A percentile compares a stretch with the other conserved stretches of the same genome.
Conservation (phyloP, 2,329 filamentous ascomycete species). For the Ceratocystis albifundus region DNA sequence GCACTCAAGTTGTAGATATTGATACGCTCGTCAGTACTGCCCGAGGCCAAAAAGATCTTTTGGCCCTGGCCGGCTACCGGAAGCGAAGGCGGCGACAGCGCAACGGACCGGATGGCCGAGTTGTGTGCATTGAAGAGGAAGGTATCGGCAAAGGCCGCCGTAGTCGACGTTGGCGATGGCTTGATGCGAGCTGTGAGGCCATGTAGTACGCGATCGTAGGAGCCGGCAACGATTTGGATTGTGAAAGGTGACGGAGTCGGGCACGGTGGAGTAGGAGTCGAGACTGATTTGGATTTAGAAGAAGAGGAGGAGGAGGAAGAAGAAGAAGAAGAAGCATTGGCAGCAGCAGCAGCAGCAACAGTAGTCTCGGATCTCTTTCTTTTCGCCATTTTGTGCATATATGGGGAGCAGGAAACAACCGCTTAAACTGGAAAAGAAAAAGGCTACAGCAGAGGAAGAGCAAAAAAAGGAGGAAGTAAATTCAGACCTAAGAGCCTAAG, state of each 20-base stretch:
- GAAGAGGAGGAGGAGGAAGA: slow-evolving; percentile 9
- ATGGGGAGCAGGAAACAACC: not conserved
- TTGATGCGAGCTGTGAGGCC: slow-evolving; percentile 67
- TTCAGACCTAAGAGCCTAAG: not conserved
- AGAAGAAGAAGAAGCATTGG: slow-evolving; percentile 28
- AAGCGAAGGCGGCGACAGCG: slow-evolving; percentile 65
- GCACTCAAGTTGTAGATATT: slow-evolving; percentile 85
- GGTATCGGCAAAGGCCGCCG: slow-evolving; percentile 67
- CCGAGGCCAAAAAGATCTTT: slow-evolving; percentile 81
- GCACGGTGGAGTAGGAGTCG: not conserved
- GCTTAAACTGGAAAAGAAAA: not conserved
- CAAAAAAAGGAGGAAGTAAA: not conserved
- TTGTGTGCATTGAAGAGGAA: slow-evolving; percentile 93
- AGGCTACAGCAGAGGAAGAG: not conserved
- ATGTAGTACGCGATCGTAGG: slow-evolving; percentile 87
- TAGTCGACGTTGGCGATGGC: slow-evolving; percentile 34
- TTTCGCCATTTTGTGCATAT: slow-evolving; percentile 34
- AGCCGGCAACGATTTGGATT: slow-evolving; percentile 85
- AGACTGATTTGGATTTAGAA: slow-evolving; percentile 3
- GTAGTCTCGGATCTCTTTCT: slow-evolving; percentile 37
- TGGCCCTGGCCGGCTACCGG: slow-evolving; percentile 51
- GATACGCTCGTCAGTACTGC: slow-evolving; percentile 85
- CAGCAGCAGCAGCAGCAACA: slow-evolving; percentile 25
- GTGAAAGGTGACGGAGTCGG: slow-evolving; percentile 36
- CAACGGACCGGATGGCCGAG: slow-evolving; percentile 79